Base-by-base conservation (phyloP, 257 asterid species). In the Schizonepeta tenuifolia region DNA sequence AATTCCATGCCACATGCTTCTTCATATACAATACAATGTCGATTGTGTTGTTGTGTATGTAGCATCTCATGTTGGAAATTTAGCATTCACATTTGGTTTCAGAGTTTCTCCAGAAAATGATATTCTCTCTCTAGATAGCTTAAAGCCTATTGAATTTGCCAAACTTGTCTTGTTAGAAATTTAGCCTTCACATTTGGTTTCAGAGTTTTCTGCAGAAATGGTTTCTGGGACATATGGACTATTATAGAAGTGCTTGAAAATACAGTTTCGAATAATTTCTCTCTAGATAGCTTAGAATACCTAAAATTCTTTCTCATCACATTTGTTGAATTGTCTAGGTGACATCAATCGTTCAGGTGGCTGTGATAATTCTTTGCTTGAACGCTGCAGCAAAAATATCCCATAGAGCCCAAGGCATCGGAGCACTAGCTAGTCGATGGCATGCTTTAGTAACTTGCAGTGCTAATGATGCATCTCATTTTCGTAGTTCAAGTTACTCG, bases 361-460 rank as follows among this genome's bases (percentile, higher is more conserved):
- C 84, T 15, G 92, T 90, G 22, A 67, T 87, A 69, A 80, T 83
- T 75, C 87, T 90, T 31, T 87, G 97, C 81, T 70, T 90, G 76
- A 90, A 89, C 35, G 94, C 86, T 14, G 96, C 96, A 69, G 89
- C 96, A 13, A 89, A 87, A 77, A 90, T 90, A 80, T 87, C 96
- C 55, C 97, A 89, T 78, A 80, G 89, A 83, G 94, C 97, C 10
- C 97, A 90, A 76, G 86, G 86, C 28, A 72, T 90, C 11, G 93
- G 90, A 41, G 85, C 94, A 31, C 22, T 85, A 55, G 92, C 94
- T 12, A 81, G 90, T 79, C 77, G 85, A 64, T 90, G 96, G 96
- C 96, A 90, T 76, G 97, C 92, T 66, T 76, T 85, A 57, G 71
- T 88, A 62, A 84, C 94, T 17, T 85, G 97, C 82, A 80, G 74